Evolutionary conservation across 805 yeast species (phyloP).

Genomic region (Debaryomyces prosopidis): DNA sequence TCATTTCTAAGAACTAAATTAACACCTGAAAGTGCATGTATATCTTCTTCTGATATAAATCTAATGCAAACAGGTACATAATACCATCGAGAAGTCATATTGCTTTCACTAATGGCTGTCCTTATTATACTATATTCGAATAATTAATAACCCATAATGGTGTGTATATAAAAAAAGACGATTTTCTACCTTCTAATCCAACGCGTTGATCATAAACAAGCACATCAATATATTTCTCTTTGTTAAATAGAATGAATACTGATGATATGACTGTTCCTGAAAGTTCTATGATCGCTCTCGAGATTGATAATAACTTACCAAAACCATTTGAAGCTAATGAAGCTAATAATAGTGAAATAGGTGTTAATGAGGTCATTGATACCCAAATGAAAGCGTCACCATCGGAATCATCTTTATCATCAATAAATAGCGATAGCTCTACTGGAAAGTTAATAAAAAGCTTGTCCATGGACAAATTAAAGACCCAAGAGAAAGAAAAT

Average conservation of each 20-base stretch:
- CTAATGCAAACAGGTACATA: conserved; percentile 22
- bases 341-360: background rate
- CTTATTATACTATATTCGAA: no score
- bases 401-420: conserved; percentile 24
- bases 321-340: background rate
- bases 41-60: conserved; percentile 14
- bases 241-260: background rate
- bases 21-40: conserved; percentile 23
- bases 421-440: conserved; percentile 20
- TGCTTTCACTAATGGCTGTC: no score
- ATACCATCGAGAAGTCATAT: conserved; percentile 12
- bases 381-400: conserved; percentile 5
- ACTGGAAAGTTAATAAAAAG: conserved; percentile 22
- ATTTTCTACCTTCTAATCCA: background rate
- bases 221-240: background rate
- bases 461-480: conserved; percentile 12
- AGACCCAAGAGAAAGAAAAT: background rate
- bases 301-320: background rate
- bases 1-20: conserved; percentile 10
- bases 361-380: background rate
- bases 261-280: background rate
- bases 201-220: background rate
- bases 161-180: no score
- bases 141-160: no score
- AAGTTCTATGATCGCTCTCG: background rate